A percentile compares a stretch with the other conserved stretches of the same genome.
phyloP scores from a whole-genome alignment of 441 rosid genomes.

The Geranium incanum region DNA sequence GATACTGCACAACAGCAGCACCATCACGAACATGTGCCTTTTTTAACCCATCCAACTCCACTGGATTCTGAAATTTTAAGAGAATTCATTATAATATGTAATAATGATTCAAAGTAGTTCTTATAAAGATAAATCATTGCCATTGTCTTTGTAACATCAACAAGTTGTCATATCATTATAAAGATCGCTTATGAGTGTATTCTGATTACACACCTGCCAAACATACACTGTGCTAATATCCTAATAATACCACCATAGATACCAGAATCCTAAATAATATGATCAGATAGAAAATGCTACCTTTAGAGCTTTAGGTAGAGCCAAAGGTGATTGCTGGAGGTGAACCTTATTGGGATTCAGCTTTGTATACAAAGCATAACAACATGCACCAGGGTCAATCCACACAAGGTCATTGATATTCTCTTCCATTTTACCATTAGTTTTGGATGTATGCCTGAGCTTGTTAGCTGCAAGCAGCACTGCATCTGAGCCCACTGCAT shows the following conservation, averaged over 20 bases:
- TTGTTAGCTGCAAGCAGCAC: conserved; percentile 50
- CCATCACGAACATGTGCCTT: conserved; percentile 96
- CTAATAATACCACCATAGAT: not conserved
- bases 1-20: conserved; percentile 96
- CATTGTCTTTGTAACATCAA: not conserved
- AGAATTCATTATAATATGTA: conserved; percentile 10
- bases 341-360: conserved; percentile 62
- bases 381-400: conserved; percentile 79
- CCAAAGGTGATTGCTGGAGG: conserved; percentile 71
- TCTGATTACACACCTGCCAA: not conserved
- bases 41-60: conserved; percentile 82
- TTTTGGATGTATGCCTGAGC: conserved; percentile 35
- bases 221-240: not conserved
- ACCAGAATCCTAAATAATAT: not conserved
- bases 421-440: conserved; percentile 23
- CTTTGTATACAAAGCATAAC: conserved; percentile 82
- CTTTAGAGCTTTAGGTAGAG: conserved; percentile 91
- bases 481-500: conserved; percentile 60
- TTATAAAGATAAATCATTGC: not conserved
- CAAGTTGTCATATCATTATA: not conserved
- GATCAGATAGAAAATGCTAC: conserved; percentile 27
- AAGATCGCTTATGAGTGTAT: not conserved
- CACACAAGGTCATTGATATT: conserved; percentile 42
- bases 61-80: conserved; percentile 51
- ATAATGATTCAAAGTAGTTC: not conserved